A percentile compares a stretch with the other conserved stretches of the same genome.
These are phyloP conservation scores for Barnettozyma siamensis DNA, from an alignment of 805 yeast genomes.

Conservation along the genomic window DNA sequence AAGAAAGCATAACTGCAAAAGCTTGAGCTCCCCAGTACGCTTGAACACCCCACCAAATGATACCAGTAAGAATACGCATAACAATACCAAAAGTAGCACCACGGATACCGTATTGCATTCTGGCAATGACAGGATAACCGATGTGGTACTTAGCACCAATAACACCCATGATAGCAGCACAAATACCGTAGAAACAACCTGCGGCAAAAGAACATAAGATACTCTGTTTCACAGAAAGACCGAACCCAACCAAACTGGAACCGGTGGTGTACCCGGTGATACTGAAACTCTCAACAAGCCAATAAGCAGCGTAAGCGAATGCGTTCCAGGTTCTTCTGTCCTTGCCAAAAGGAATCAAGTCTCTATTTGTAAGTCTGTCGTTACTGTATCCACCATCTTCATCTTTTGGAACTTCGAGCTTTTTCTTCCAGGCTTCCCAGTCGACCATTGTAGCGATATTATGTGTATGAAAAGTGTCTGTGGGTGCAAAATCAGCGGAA, in stretches of 20 bases:
- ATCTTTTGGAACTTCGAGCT: conserved; percentile 24
- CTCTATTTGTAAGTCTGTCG: conserved; percentile 32
- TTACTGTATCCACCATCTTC: conserved; percentile 22
- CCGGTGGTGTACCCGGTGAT: conserved; percentile 34
- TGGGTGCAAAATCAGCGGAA: too few species aligned
- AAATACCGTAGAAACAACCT: conserved; percentile 26
- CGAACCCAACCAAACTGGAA: conserved; percentile 24
- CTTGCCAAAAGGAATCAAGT: conserved; percentile 33
- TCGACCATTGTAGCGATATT: not conserved
- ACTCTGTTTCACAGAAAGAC: conserved; percentile 25
- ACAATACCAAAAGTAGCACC: conserved; percentile 31
- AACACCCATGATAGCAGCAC: conserved; percentile 21
- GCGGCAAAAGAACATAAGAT: conserved; percentile 23
- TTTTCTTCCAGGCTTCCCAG: conserved; percentile 7
- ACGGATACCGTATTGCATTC: conserved; percentile 32
- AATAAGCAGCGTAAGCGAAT: conserved; percentile 30
- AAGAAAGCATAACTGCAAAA: conserved; percentile 27
- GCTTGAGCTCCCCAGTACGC: conserved; percentile 33
- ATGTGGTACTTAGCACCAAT: conserved; percentile 30
- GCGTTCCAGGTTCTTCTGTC: conserved; percentile 33
- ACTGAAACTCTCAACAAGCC: conserved; percentile 33
- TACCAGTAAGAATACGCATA: conserved; percentile 31
- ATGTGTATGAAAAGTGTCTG: too few species aligned
- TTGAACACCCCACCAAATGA: conserved; percentile 36
- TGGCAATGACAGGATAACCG: conserved; percentile 33